Evolutionary conservation across 2,329 filamentous ascomycete genomes (phyloP).

Genomic region (Exophiala spinifera): DNA sequence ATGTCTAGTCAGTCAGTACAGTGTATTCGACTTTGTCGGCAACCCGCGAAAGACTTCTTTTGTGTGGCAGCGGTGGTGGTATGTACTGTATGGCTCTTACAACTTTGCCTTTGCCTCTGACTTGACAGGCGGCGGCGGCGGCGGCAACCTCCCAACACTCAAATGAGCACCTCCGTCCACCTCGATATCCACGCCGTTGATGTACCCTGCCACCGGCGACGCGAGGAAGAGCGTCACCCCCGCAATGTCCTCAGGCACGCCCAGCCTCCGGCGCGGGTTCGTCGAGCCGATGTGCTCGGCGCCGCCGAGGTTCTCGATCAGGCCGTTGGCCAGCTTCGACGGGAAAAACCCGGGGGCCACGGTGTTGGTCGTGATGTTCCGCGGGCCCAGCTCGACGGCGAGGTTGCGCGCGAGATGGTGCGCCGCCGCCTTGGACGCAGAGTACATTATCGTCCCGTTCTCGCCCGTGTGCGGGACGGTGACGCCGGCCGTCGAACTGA

Average conservation of each 20-base stretch:
- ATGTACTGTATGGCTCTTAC: too few species aligned
- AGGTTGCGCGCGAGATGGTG: constrained; percentile 72
- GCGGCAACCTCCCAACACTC: too few species aligned
- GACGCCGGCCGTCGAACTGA: constrained; percentile 36
- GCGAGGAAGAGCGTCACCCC: not conserved
- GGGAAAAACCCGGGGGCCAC: constrained; percentile 59
- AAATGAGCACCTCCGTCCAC: not conserved
- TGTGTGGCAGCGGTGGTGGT: too few species aligned
- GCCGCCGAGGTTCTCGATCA: constrained; percentile 39
- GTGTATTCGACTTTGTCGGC: too few species aligned
- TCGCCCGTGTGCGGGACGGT: constrained; percentile 39
- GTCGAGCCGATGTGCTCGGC: constrained; percentile 53
- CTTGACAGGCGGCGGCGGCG: too few species aligned
- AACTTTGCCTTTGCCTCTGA: too few species aligned
- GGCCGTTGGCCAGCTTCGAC: constrained; percentile 62
- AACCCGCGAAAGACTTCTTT: too few species aligned
- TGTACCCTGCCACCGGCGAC: not conserved
- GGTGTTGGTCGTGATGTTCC: constrained; percentile 64
- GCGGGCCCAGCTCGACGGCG: constrained; percentile 64
- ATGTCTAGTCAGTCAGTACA: too few species aligned
- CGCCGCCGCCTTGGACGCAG: constrained; percentile 70
- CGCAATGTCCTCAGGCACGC: constrained; percentile 63
- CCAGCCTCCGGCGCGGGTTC: constrained; percentile 67
- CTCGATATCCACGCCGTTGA: not conserved
- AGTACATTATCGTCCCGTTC: constrained; percentile 53